phyloP scores from a whole-genome alignment of 1,284 basidiomycete species.

The Ganoderma leucocontextum region DNA sequence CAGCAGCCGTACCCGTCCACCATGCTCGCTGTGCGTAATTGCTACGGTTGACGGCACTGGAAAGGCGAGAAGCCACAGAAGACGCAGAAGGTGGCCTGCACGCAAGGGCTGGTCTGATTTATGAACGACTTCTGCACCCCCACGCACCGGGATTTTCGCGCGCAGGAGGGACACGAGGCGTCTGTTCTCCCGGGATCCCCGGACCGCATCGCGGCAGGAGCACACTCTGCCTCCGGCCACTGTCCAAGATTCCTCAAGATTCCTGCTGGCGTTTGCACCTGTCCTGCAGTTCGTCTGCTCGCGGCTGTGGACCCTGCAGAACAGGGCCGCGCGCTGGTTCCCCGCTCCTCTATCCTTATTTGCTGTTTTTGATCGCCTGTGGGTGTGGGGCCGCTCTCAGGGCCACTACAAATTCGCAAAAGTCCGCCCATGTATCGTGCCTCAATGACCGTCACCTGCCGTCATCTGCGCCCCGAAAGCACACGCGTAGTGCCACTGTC shows the following conservation, averaged over 20 bases:
- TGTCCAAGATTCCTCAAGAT: not conserved
- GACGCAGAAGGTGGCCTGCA: not conserved
- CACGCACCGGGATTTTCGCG: slow-evolving; percentile 7
- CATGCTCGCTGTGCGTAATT: not conserved
- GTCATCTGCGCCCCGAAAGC: slow-evolving; percentile 6
- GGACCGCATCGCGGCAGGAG: slow-evolving; percentile 6
- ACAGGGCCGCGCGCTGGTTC: not conserved
- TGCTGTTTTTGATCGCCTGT: not conserved
- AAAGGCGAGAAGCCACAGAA: not conserved
- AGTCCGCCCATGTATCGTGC: slow-evolving; percentile 1
- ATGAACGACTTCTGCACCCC: not conserved
- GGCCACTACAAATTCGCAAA: slow-evolving; percentile 8
- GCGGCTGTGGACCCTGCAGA: not conserved
- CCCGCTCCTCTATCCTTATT: not conserved
- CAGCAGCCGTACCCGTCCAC: not conserved
- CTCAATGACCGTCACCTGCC: slow-evolving; percentile 4
- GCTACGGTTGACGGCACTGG: not conserved
- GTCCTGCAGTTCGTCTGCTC: not conserved
- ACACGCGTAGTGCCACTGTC: not conserved
- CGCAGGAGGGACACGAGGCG: not conserved
- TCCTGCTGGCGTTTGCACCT: not conserved
- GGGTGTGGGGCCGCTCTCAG: slow-evolving; percentile 1
- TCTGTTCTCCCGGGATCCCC: not conserved
- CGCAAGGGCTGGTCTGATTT: not conserved
- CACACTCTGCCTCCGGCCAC: not conserved